A percentile compares a stretch with the other conserved stretches of the same genome.
Conservation (phyloP, 108 stramenopile species). For the Nannochloropsis salina region DNA sequence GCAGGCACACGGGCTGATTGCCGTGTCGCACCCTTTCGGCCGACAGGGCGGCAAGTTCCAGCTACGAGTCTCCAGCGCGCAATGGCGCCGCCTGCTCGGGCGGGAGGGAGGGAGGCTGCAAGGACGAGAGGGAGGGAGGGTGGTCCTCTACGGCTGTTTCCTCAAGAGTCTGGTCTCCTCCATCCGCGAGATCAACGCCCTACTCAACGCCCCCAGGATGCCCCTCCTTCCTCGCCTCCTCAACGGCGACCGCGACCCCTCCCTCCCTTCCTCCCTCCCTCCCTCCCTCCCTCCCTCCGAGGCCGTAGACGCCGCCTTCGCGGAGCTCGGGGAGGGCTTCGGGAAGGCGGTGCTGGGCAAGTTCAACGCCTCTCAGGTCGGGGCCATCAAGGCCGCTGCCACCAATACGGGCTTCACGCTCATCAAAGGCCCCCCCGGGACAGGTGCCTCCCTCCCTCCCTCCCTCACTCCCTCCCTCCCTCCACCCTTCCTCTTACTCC, state of each 20-base stretch:
- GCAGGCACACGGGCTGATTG: background rate
- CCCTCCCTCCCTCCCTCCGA: background rate
- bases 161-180: background rate
- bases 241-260: background rate
- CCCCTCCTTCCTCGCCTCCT: constrained; percentile 10
- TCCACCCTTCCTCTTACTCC: background rate
- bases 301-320: constrained; percentile 22
- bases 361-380: constrained; percentile 50
- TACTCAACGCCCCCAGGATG: background rate
- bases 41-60: background rate
- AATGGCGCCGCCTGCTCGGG: constrained; percentile 10
- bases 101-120: background rate
- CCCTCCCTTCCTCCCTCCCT: background rate
- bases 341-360: constrained; percentile 31
- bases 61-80: constrained; percentile 21
- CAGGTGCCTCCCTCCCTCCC: background rate
- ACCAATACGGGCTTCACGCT: constrained; percentile 51
- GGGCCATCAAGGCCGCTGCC: constrained; percentile 43
- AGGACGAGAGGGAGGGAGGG: background rate
- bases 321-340: constrained; percentile 31
- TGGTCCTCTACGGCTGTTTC: background rate
- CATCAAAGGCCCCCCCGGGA: constrained; percentile 56
- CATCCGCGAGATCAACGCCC: background rate
- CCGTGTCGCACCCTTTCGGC: background rate
- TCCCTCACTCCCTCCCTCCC: background rate